Percentiles rank a stretch among this genome's conserved stretches.
Evolutionary conservation across 257 asterid genomes (phyloP).

Genomic region (Echium plantagineum): DNA sequence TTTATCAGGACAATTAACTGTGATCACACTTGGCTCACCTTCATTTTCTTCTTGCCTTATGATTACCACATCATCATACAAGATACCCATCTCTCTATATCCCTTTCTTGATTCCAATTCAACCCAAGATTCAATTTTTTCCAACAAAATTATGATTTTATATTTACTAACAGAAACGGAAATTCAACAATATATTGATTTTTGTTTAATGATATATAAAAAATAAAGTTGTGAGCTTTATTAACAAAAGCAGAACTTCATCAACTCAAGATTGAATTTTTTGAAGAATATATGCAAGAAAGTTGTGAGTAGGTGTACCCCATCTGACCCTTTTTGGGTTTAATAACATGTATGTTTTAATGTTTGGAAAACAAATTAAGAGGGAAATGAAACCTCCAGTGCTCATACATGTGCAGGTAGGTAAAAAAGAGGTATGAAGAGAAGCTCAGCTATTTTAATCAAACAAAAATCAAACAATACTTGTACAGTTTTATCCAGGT

Average conservation of each 20-base stretch:
- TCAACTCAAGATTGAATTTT: slow-evolving; percentile 4
- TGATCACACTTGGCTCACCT: slow-evolving; percentile 68
- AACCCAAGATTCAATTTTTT: slow-evolving; percentile 7
- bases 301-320: slow-evolving; percentile 7
- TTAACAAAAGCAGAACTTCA: not conserved
- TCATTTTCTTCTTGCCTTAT: slow-evolving; percentile 50
- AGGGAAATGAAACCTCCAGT: not conserved
- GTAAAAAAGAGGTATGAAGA: too few species aligned
- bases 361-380: slow-evolving; percentile 8
- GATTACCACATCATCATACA: slow-evolving; percentile 66
- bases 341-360: slow-evolving; percentile 2
- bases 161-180: slow-evolving; percentile 11
- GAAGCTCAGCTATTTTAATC: too few species aligned
- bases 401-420: too few species aligned
- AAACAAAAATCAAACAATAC: too few species aligned
- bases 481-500: too few species aligned
- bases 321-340: not conserved
- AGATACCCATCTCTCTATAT: slow-evolving; percentile 34
- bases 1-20: slow-evolving; percentile 84
- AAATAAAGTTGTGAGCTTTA: too few species aligned
- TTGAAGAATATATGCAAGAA: not conserved
- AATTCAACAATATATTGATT: too few species aligned
- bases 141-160: not conserved
- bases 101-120: slow-evolving; percentile 3
- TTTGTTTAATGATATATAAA: too few species aligned